A percentile compares a stretch with the other conserved stretches of the same genome.
Conservation (phyloP, 2,329 filamentous ascomycete species). For the Fusarium tricinctum region DNA sequence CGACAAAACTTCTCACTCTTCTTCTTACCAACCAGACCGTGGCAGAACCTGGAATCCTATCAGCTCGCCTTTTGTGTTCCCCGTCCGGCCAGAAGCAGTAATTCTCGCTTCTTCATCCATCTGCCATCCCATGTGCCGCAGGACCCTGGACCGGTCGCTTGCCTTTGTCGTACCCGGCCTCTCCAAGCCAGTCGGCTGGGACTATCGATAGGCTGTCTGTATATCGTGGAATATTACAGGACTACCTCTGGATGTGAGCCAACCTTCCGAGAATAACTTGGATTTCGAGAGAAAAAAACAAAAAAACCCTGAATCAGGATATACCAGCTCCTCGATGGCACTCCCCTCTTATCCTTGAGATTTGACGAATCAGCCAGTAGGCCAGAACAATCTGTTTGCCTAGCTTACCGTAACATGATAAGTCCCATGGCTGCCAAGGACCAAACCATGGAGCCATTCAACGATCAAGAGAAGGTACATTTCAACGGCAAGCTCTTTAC, state of each 20-base stretch:
- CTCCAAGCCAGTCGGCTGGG: constrained; percentile 30
- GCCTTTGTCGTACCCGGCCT: constrained; percentile 34
- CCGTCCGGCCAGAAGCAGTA: constrained; percentile 26
- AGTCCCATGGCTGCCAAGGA: constrained; percentile 9
- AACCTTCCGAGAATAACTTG: no score
- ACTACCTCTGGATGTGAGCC: not conserved
- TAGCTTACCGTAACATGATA: no score
- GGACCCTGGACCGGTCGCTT: constrained; percentile 34
- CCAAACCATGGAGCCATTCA: constrained; percentile 54
- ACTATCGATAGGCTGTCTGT: constrained; percentile 12
- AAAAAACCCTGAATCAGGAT: no score
- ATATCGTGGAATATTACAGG: not conserved
- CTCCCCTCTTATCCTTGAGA: constrained; percentile 1
- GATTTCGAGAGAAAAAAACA: no score
- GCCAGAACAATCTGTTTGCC: not conserved
- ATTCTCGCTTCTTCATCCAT: constrained; percentile 40
- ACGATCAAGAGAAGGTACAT: constrained; percentile 67
- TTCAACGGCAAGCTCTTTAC: no score
- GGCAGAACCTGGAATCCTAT: not conserved
- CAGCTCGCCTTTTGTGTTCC: constrained; percentile 23
- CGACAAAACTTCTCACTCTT: not conserved
- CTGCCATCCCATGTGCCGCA: constrained; percentile 39
- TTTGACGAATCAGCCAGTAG: not conserved
- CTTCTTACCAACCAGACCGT: not conserved
- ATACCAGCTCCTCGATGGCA: constrained; percentile 1